Evolutionary conservation across 2,329 filamentous ascomycete genomes (phyloP), one percentile per base, ranked within the genome.

Genomic region (Ascochyta koolunga): DNA sequence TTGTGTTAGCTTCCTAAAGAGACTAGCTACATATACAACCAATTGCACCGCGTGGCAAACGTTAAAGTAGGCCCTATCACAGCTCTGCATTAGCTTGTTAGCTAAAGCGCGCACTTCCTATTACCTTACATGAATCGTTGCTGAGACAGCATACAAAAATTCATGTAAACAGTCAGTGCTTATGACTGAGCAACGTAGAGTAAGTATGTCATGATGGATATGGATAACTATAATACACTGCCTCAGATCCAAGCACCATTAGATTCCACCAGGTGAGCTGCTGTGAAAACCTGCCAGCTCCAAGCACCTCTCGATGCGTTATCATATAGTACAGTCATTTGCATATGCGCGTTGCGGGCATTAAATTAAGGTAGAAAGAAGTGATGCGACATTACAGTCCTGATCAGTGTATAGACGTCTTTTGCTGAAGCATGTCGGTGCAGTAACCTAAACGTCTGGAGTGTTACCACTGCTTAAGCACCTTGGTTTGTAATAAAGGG

Each of bases 401-500:
- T 15, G 21, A 29, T 25, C 6, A 21, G 21, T 25, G 37, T 11
- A 3, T 22, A 37, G 9, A 37, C 6, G 16, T 11, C 32, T 19
- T 18, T 11, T 18, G 32, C n/a, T 18, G 32, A 8, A 18, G 32
- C 15, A 11, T 11, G 9, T 35, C 32, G 32, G 18, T 35, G 11
- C n/a, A 16, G 15, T 35, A 18, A 35, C 10, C 6, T 4, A 21
- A 9, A 11, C 11, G 21, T n/a, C 21, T 7, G 5, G n/a, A n/a
- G 19, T 10, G 9, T 25, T 4, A 25, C 10, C 13, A n/a, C 5
- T n/a, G n/a, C 37, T 2, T 64, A 72, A 41, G 67, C 68, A 24
- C 61, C 71, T 89, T 89, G 67, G 54, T 89, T 87, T 52, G 86
- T 85, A 73, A 96, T 80, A 78, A 98, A 98, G 31, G 87, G 84